Base-by-base conservation (phyloP, 169 alveolate species). In the Theileria orientalis region DNA sequence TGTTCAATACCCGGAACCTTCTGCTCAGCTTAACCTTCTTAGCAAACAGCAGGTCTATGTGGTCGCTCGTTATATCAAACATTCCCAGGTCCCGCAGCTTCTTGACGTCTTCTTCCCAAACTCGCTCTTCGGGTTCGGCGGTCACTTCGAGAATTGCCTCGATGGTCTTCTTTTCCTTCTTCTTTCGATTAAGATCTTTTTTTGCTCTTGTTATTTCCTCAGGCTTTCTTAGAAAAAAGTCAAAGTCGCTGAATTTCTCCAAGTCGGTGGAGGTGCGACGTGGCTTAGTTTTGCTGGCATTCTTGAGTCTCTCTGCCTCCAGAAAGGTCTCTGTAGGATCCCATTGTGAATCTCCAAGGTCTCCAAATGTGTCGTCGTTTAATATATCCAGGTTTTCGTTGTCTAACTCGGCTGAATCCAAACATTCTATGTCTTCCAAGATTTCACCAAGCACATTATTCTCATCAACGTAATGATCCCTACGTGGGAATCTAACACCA, bases 321-420 rank as follows among this genome's bases (percentile, higher is more conserved):
- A 35, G 1, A 52, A 79, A 79, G 9, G 87, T 79, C 57, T 70
- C 87, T 21, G 87, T 71, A 8, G 87, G 87, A 52, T 79, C 87
- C 87, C 87, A 79, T 7, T 19, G 46, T 0, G 40, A 19, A 19
- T 72, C 84, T 0, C 54, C 82, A 32, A 72, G 41, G 16, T 30
- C 85, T 29, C 89, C 89, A 69, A 82, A 82, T 0, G 89, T 82
- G 54, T 82, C 89, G 27, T 59, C 84, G 62, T 82, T 82, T 14
- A 82, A 82, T 1, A 44, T 57, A 64, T 82, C 85, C 32, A 63
- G 40, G 29, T 41, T 56, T 11, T 59, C 76, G 9, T 44, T 25
- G 7, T 56, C 79, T 1, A 27, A 37, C 25, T 21, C 85, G 35
- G 54, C 84, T 41, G 64, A 25, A 40, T 67, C 61, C 32, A 82